These are phyloP conservation scores for Dothideomycetes sp. DNA, from an alignment of 2,329 filamentous ascomycete species.

Conservation along the genomic window DNA sequence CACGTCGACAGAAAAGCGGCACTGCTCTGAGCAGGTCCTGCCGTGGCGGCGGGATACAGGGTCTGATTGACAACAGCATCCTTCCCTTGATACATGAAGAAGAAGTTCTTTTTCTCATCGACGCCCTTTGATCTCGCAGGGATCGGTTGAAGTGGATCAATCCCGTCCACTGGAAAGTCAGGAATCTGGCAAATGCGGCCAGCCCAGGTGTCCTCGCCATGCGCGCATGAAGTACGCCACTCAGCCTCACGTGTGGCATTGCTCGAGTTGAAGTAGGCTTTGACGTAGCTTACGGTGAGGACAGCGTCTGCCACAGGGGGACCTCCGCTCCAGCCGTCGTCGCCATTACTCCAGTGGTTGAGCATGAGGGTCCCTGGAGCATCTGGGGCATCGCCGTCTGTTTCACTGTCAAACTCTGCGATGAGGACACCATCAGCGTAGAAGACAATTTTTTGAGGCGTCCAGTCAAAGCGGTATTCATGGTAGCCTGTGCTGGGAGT, in stretches of 20 bases:
- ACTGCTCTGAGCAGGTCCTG: not conserved
- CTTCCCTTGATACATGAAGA: conserved; percentile 32
- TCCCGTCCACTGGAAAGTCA: conserved; percentile 30
- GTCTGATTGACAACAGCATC: conserved; percentile 12
- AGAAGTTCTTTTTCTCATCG: conserved; percentile 32
- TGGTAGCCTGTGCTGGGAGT: conserved; percentile 58
- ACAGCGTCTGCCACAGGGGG: conserved; percentile 55
- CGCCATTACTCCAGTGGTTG: conserved; percentile 71
- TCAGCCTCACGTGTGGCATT: conserved; percentile 26
- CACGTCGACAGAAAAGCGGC: not conserved
- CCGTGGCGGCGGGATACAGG: conserved; percentile 12
- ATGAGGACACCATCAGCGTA: conserved; percentile 56
- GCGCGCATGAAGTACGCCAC: conserved; percentile 27
- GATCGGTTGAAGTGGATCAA: conserved; percentile 18
- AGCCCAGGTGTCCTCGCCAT: not conserved
- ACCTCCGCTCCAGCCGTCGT: conserved; percentile 60
- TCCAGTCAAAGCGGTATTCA: conserved; percentile 73
- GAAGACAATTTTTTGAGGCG: conserved; percentile 53
- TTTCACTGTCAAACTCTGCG: conserved; percentile 44
- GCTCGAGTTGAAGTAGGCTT: conserved; percentile 72
- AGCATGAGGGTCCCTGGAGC: conserved; percentile 58
- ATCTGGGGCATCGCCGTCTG: conserved; percentile 36
- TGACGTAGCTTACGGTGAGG: conserved; percentile 60
- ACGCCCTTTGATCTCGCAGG: conserved; percentile 17
- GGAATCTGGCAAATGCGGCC: conserved; percentile 42